Percentiles rank a stretch among this genome's conserved stretches.
These are phyloP conservation scores for Cladosporium sp. DNA, from an alignment of 2,329 filamentous ascomycete genomes.

Conservation along the genomic window DNA sequence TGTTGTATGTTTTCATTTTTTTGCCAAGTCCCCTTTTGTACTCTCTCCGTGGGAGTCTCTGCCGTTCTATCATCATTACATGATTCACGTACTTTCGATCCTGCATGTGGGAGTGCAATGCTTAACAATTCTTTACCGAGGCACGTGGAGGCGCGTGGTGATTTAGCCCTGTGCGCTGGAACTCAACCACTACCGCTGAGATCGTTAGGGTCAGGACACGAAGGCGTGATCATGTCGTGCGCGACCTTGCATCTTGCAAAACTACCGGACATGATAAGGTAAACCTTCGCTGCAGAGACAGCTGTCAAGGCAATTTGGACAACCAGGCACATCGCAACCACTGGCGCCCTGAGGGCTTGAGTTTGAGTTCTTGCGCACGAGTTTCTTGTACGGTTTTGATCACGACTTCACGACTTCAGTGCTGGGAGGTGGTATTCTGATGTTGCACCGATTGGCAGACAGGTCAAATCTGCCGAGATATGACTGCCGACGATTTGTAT, in stretches of 20 bases:
- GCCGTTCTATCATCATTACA: background rate
- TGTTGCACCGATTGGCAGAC: background rate
- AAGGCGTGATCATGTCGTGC: constrained; percentile 17
- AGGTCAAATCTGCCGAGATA: background rate
- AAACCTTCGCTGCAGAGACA: background rate
- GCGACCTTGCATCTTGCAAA: constrained; percentile 1
- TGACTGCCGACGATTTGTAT: background rate
- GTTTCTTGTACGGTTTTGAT: background rate
- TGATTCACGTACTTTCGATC: background rate
- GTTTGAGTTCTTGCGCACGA: background rate
- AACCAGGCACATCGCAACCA: background rate
- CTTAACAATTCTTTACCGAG: background rate
- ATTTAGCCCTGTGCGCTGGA: background rate
- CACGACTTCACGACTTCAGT: background rate
- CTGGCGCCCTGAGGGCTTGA: background rate
- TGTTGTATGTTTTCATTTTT: no score
- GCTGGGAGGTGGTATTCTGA: background rate
- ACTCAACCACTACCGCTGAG: background rate
- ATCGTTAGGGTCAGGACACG: background rate
- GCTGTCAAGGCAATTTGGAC: background rate
- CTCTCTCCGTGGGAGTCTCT: no score
- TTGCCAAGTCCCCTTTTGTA: no score
- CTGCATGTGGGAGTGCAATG: background rate
- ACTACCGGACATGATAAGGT: background rate
- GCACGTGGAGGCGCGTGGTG: background rate